Conservation (phyloP, 2,329 filamentous ascomycete species). For the Botrytis porri region DNA sequence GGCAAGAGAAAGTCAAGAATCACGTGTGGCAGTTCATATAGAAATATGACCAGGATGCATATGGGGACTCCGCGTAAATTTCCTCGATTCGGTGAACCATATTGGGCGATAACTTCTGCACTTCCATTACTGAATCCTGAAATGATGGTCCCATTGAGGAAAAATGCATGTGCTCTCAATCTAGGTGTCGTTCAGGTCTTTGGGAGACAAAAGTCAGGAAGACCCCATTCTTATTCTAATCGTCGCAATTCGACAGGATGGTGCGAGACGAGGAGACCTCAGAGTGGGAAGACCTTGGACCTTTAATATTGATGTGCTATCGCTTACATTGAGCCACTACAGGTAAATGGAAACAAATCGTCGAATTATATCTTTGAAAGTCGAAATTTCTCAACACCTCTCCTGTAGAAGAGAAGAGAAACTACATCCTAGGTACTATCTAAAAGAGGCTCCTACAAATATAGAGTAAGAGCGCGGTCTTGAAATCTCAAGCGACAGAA, state of each 20-base stretch:
- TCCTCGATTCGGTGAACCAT: background rate
- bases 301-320: no score
- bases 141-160: background rate
- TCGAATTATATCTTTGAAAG: background rate
- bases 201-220: no score
- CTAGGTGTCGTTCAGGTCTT: no score
- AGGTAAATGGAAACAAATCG: background rate
- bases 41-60: background rate
- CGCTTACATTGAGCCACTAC: background rate
- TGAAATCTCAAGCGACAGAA: fast-evolving
- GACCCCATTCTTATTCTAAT: no score
- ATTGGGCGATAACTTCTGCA: background rate
- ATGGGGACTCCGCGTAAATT: background rate
- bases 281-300: no score
- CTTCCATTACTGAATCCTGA: background rate
- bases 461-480: background rate
- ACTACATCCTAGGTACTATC: background rate
- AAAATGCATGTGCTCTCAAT: background rate
- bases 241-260: no score
- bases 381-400: background rate
- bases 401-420: background rate
- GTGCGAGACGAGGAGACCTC: no score
- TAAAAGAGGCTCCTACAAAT: background rate
- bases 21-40: background rate
- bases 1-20: background rate